Evolutionary conservation across 2,329 filamentous ascomycete species (phyloP).

Genomic region (Colletotrichum aenigma): DNA sequence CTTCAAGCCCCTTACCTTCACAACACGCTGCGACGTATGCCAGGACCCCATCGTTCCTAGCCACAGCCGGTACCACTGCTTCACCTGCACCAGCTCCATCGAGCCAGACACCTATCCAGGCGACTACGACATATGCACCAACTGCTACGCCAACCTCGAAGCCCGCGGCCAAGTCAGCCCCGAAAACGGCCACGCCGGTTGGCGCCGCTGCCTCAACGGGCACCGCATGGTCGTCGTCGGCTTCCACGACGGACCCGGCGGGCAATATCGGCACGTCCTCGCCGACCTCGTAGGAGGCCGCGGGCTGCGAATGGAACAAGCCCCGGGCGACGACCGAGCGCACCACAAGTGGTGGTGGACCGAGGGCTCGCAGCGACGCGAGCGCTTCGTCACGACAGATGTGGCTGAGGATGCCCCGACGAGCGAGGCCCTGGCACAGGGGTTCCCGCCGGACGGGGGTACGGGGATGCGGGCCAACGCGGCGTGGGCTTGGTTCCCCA

Average conservation of each 20-base stretch:
- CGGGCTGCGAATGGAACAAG: conserved; percentile 65
- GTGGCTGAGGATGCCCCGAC: conserved; percentile 49
- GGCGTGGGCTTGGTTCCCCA: conserved; percentile 79
- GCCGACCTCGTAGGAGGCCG: conserved; percentile 80
- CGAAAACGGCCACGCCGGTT: conserved; percentile 80
- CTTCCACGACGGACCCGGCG: conserved; percentile 72
- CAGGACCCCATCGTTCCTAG: conserved; percentile 72
- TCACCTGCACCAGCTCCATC: conserved; percentile 65
- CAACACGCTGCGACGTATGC: conserved; percentile 81
- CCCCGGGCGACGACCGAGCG: conserved; percentile 33
- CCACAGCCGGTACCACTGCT: conserved; percentile 80
- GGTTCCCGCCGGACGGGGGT: conserved; percentile 79
- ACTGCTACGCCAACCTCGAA: conserved; percentile 76
- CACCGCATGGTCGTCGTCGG: conserved; percentile 86
- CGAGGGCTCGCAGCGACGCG: conserved; percentile 39
- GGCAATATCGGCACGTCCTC: conserved; percentile 70
- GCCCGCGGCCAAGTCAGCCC: conserved; percentile 66
- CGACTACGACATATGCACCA: conserved; percentile 85
- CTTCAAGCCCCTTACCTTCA: conserved; percentile 74
- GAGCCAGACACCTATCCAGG: conserved; percentile 56
- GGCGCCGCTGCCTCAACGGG: conserved; percentile 79
- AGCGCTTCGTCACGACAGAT: conserved; percentile 55
- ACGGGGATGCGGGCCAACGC: conserved; percentile 68
- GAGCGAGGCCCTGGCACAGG: conserved; percentile 29
- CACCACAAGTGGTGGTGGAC: conserved; percentile 59